Conservation (phyloP, 495 filamentous ascomycete species). For the Penicillium nucicola region DNA sequence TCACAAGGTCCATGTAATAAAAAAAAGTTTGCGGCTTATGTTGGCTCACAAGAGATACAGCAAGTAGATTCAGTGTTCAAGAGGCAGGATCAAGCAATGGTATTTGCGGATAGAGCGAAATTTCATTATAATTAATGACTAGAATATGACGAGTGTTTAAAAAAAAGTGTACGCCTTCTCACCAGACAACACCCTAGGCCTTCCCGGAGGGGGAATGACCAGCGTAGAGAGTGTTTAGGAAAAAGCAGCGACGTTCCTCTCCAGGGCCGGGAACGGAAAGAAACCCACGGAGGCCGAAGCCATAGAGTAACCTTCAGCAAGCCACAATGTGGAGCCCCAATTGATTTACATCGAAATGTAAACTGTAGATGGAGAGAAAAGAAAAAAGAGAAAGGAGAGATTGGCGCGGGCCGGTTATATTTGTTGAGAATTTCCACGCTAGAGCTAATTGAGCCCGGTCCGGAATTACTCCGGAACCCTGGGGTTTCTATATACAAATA, state of each 20-base stretch:
- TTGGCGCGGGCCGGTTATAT: conserved; percentile 4
- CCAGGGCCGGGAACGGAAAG: conserved; percentile 22
- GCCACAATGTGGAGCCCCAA: conserved; percentile 22
- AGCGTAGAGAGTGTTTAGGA: conserved; percentile 13
- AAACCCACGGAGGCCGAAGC: conserved; percentile 18
- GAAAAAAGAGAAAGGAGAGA: conserved; percentile 3
- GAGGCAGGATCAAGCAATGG: neutral
- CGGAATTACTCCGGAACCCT: too few relatives aligned
- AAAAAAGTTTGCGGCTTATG: too few relatives aligned
- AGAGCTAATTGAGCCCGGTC: conserved; percentile 2
- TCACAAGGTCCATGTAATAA: too few relatives aligned
- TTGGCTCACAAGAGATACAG: too few relatives aligned
- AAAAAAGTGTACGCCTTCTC: conserved; percentile 10
- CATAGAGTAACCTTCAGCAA: conserved; percentile 18
- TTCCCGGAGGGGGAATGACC: conserved; percentile 7
- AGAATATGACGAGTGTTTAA: too few relatives aligned
- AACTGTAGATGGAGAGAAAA: conserved; percentile 14
- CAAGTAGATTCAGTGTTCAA: neutral
- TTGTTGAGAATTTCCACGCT: conserved; percentile 2
- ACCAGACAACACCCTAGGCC: conserved; percentile 5
- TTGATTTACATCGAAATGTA: conserved; percentile 13
- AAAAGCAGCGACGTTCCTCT: conserved; percentile 17
- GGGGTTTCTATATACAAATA: too few relatives aligned
- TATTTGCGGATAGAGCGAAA: too few relatives aligned
- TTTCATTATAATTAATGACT: too few relatives aligned